A percentile compares a stretch with the other conserved stretches of the same genome.
Evolutionary conservation across 2,329 filamentous ascomycete genomes (phyloP).

Genomic region (Fusarium illudens): DNA sequence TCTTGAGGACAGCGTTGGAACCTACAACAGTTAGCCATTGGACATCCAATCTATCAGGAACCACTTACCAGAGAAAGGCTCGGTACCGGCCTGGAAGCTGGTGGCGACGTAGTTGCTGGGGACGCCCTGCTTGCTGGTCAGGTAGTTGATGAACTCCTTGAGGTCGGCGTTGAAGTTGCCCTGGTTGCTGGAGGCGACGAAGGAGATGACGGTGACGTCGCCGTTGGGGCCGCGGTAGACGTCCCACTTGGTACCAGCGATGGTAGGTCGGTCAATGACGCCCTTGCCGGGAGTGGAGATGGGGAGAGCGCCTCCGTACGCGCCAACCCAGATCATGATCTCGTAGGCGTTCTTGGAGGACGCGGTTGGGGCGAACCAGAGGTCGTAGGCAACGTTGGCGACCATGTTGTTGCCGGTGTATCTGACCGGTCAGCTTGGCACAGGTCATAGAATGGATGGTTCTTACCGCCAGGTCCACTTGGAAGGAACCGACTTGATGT

Average conservation of each 20-base stretch:
- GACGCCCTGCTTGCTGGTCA: slow-evolving; percentile 56
- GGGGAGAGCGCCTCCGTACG: slow-evolving; percentile 66
- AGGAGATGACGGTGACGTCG: slow-evolving; percentile 67
- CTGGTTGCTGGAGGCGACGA: slow-evolving; percentile 52
- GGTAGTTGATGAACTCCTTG: slow-evolving; percentile 64
- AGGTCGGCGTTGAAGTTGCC: slow-evolving; percentile 65
- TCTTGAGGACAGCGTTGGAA: slow-evolving; percentile 30
- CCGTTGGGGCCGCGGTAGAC: slow-evolving; percentile 70
- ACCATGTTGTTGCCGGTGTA: slow-evolving; percentile 50
- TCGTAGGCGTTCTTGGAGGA: slow-evolving; percentile 61
- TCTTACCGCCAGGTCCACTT: slow-evolving; percentile 44
- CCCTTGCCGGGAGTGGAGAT: slow-evolving; percentile 47
- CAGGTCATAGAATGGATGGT: background rate
- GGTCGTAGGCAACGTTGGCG: slow-evolving; percentile 67
- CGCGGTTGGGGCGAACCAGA: slow-evolving; percentile 63
- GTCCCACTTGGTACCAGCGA: slow-evolving; percentile 64
- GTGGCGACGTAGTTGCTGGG: slow-evolving; percentile 34
- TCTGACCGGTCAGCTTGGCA: slow-evolving; percentile 33
- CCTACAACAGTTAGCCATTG: slow-evolving; percentile 11
- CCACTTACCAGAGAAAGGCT: slow-evolving; percentile 60
- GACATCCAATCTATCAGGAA: rapidly evolving
- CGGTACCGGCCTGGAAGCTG: slow-evolving; percentile 55
- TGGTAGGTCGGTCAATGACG: slow-evolving; percentile 52
- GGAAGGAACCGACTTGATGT: slow-evolving; percentile 47
- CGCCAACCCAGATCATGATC: slow-evolving; percentile 71